Conservation (phyloP, 2,329 filamentous ascomycete genomes). For the Neofusicoccum laricinum region DNA sequence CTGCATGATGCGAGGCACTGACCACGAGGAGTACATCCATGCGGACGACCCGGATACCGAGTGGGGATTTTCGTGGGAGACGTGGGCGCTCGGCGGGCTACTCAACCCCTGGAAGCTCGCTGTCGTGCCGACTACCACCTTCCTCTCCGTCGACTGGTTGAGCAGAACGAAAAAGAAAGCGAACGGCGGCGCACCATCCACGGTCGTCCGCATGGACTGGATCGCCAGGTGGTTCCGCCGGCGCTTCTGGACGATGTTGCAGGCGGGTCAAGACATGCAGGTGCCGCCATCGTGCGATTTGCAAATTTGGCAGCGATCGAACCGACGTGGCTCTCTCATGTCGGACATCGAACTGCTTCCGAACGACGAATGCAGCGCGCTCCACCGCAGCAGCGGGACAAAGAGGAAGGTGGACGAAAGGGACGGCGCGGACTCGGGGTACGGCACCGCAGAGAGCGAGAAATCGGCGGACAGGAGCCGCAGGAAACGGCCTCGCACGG, state of each 20-base stretch:
- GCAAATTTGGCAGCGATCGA: neutral
- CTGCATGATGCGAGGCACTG: constrained; percentile 29
- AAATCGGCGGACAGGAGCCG: neutral
- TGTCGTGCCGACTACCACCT: constrained; percentile 21
- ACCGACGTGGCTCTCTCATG: neutral
- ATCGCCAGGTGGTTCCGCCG: constrained; percentile 35
- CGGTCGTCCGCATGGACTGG: constrained; percentile 32
- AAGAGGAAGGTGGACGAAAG: neutral
- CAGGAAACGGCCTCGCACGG: neutral
- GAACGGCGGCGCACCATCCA: constrained; percentile 29
- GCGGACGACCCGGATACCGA: constrained; percentile 27
- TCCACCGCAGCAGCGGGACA: neutral
- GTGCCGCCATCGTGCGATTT: constrained; percentile 17
- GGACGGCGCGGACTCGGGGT: neutral
- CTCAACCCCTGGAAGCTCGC: constrained; percentile 29
- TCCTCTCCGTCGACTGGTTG: constrained; percentile 32
- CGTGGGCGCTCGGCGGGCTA: constrained; percentile 33
- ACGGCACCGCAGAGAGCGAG: neutral
- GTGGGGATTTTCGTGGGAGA: constrained; percentile 36
- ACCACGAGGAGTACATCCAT: constrained; percentile 27
- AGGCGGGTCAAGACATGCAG: constrained; percentile 22
- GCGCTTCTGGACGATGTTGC: constrained; percentile 29
- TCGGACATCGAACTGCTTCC: neutral
- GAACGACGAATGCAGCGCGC: neutral
- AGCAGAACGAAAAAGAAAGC: constrained; percentile 17